phyloP scores from a whole-genome alignment of 1,284 basidiomycete genomes.

The Pseudozyma flocculosa region DNA sequence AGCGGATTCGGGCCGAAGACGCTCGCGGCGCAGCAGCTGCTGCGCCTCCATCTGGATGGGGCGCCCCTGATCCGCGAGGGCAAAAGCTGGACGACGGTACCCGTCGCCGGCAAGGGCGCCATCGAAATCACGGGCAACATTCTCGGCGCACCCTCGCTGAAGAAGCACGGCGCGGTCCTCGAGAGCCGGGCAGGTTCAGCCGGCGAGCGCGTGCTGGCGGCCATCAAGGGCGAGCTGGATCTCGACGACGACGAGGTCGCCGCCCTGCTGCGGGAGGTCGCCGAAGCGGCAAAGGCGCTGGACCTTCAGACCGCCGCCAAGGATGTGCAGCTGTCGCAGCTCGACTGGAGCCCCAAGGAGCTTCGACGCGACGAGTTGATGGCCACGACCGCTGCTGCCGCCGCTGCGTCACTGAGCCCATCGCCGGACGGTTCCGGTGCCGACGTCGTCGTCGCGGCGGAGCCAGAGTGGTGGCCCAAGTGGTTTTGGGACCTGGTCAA shows the following conservation, averaged over 20 bases:
- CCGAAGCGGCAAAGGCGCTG: constrained; percentile 14
- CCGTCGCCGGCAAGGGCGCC: background rate
- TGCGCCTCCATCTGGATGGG: constrained; percentile 33
- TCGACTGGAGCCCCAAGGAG: constrained; percentile 42
- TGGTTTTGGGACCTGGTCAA: constrained; percentile 90
- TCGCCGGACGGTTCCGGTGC: constrained; percentile 1
- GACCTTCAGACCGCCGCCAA: constrained; percentile 7
- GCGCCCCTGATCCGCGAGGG: constrained; percentile 17
- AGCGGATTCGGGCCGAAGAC: constrained; percentile 19
- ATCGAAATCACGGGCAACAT: constrained; percentile 12
- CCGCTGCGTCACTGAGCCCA: too few species aligned
- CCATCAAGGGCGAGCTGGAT: constrained; percentile 11
- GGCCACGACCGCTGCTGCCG: constrained; percentile 4
- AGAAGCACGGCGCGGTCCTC: constrained; percentile 20
- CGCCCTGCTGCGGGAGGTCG: constrained; percentile 19
- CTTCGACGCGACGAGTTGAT: constrained; percentile 19
- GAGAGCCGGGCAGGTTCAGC: constrained; percentile 15
- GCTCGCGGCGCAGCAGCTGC: constrained; percentile 31
- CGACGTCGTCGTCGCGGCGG: constrained; percentile 7
- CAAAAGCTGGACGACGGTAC: constrained; percentile 4
- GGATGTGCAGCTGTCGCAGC: constrained; percentile 34
- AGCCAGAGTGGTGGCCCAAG: constrained; percentile 67
- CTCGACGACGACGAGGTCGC: constrained; percentile 10
- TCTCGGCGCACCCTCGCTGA: constrained; percentile 19
- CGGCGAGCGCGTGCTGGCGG: constrained; percentile 18